phyloP scores from a whole-genome alignment of 2,329 filamentous ascomycete species.

The Thielaviopsis euricoi region DNA sequence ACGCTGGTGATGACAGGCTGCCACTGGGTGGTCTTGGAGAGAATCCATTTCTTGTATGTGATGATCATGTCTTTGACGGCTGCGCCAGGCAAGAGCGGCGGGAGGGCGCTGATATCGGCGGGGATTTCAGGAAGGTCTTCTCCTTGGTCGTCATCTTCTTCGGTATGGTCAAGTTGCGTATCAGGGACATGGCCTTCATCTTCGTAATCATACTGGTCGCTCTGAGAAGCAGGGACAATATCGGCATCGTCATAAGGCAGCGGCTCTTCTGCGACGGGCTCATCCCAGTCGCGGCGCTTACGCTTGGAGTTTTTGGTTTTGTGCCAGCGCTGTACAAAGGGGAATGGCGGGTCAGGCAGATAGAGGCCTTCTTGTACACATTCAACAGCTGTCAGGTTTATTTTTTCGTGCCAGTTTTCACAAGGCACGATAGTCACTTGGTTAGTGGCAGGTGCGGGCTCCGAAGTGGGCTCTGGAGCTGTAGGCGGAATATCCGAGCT shows the following conservation, averaged over 20 bases:
- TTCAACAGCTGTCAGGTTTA: constrained; percentile 66
- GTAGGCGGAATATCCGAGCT: constrained; percentile 8
- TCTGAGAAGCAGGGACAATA: constrained; percentile 6
- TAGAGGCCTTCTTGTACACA: constrained; percentile 55
- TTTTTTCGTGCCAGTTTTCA: constrained; percentile 56
- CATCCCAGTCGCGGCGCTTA: constrained; percentile 22
- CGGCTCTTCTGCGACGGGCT: constrained; percentile 24
- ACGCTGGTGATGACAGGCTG: constrained; percentile 45
- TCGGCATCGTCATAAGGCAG: constrained; percentile 10
- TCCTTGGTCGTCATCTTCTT: constrained; percentile 14
- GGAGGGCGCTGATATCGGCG: constrained; percentile 35
- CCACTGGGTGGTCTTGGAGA: constrained; percentile 48
- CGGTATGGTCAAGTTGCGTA: constrained; percentile 12
- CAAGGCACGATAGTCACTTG: background rate
- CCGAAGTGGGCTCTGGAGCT: constrained; percentile 4
- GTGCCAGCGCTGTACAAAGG: constrained; percentile 83
- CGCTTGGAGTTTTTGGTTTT: constrained; percentile 42
- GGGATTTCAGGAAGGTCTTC: constrained; percentile 49
- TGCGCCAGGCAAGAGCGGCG: constrained; percentile 29
- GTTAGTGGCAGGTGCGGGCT: constrained; percentile 15
- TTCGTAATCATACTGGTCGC: background rate
- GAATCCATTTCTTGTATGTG: constrained; percentile 47
- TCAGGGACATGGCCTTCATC: constrained; percentile 18
- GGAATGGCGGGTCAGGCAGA: constrained; percentile 67
- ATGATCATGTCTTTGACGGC: constrained; percentile 45